Evolutionary conservation across 1,139 yeast genomes (phyloP).

Genomic region (Saccharomyces hybrid): DNA sequence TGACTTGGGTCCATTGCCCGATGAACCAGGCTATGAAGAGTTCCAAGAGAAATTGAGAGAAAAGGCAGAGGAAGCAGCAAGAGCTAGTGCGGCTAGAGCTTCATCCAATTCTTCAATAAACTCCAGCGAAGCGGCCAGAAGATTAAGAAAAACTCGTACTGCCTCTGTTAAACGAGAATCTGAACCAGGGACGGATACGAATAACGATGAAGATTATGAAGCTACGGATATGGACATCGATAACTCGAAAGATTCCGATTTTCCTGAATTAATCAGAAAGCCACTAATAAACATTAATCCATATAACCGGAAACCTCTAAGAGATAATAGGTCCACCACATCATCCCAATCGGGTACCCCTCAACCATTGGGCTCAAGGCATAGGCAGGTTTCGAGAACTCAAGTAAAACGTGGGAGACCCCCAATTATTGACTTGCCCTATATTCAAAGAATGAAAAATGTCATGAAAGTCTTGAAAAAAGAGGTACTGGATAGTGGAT

Average conservation of each 20-base stretch:
- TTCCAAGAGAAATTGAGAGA: too few relatives aligned
- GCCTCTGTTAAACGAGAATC: not conserved
- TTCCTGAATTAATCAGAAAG: not conserved
- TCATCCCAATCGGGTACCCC: constrained; percentile 19
- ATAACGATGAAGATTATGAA: constrained; percentile 14
- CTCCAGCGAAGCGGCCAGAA: constrained; percentile 8
- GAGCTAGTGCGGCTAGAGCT: too few relatives aligned
- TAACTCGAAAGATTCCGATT: constrained; percentile 5
- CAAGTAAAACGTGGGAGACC: constrained; percentile 71
- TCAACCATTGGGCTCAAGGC: constrained; percentile 20
- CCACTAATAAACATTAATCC: not conserved
- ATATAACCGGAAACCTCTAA: not conserved
- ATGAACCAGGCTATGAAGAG: too few relatives aligned
- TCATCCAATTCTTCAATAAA: constrained; percentile 1
- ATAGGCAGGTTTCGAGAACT: constrained; percentile 28
- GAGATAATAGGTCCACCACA: not conserved
- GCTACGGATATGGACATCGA: constrained; percentile 34
- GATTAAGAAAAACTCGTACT: not conserved
- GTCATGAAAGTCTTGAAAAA: constrained; percentile 75
- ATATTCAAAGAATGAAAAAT: constrained; percentile 84
- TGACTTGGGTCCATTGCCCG: too few relatives aligned
- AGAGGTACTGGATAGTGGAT: constrained; percentile 47
- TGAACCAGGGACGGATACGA: constrained; percentile 14
- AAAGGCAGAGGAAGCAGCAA: too few relatives aligned
- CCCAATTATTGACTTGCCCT: constrained; percentile 90